A percentile compares a stretch with the other conserved stretches of the same genome.
Evolutionary conservation across 129 eudicot genomes (phyloP).

Genomic region (Tanacetum coccineum): DNA sequence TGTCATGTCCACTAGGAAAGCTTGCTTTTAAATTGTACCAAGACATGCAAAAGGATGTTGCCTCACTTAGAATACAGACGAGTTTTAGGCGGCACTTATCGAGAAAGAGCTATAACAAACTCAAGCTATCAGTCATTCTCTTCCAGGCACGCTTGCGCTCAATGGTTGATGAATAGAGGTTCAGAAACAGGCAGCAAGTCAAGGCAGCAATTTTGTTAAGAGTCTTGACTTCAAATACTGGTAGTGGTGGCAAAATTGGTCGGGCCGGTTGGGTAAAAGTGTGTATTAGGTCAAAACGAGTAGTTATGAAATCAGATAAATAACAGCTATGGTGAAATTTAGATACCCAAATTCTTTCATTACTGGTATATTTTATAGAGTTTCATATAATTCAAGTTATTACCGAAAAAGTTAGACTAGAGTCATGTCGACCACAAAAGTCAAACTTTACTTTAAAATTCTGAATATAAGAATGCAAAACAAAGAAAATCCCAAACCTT

Average conservation of each 20-base stretch:
- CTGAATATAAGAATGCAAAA: too few relatives aligned
- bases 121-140: constrained; percentile 47
- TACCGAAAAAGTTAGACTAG: not conserved
- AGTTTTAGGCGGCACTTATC: constrained; percentile 48
- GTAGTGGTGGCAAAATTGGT: constrained; percentile 19
- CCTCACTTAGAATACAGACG: constrained; percentile 61
- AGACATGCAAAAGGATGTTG: constrained; percentile 46
- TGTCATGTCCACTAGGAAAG: constrained; percentile 41
- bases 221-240: constrained; percentile 18
- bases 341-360: too few relatives aligned
- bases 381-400: not conserved
- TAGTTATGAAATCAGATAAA: too few relatives aligned
- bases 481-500: not conserved
- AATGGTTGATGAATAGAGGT: constrained; percentile 60
- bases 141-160: constrained; percentile 73
- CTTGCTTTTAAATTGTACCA: constrained; percentile 56
- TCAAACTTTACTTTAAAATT: too few relatives aligned
- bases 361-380: too few relatives aligned
- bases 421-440: not conserved
- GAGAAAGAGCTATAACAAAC: constrained; percentile 40
- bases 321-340: too few relatives aligned
- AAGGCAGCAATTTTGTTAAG: constrained; percentile 62
- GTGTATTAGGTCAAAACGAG: not conserved
- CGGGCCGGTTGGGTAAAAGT: constrained; percentile 6
- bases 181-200: constrained; percentile 53